A percentile compares a stretch with the other conserved stretches of the same genome.
Conservation (phyloP, 1,284 basidiomycete species). For the Thecaphora thlaspeos region DNA sequence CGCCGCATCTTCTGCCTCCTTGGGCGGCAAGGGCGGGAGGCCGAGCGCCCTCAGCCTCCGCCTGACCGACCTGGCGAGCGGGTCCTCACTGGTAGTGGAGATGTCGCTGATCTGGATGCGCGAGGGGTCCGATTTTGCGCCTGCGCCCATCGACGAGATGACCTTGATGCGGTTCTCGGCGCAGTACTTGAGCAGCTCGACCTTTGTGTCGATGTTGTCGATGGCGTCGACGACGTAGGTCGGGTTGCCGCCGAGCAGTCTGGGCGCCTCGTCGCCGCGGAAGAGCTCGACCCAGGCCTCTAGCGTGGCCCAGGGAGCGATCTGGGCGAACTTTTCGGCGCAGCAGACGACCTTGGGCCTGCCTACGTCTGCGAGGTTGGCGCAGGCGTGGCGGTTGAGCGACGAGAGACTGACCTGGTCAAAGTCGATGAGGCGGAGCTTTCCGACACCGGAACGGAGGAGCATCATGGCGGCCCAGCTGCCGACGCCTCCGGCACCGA, state of each 20-base stretch:
- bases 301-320: slow-evolving; percentile 68
- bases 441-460: slow-evolving; percentile 49
- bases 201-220: slow-evolving; percentile 91
- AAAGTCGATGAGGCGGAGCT: slow-evolving; percentile 55
- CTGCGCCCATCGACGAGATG: slow-evolving; percentile 95
- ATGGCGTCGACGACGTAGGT: slow-evolving; percentile 63
- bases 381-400: slow-evolving; percentile 76
- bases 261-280: slow-evolving; percentile 29
- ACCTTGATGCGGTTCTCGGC: slow-evolving; percentile 47
- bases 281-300: slow-evolving; percentile 60
- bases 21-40: slow-evolving; percentile 42
- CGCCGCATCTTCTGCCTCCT: slow-evolving; percentile 24
- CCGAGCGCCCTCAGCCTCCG: slow-evolving; percentile 67
- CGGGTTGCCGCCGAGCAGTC: slow-evolving; percentile 39
- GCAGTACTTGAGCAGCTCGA: slow-evolving; percentile 54
- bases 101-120: slow-evolving; percentile 92
- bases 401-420: slow-evolving; percentile 61
- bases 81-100: slow-evolving; percentile 88
- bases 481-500: slow-evolving; percentile 95
- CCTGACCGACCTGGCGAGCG: slow-evolving; percentile 85
- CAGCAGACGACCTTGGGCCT: slow-evolving; percentile 85
- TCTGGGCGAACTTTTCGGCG: slow-evolving; percentile 70
- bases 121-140: slow-evolving; percentile 94
- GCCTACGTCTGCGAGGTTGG: slow-evolving; percentile 86
- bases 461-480: slow-evolving; percentile 92